Conservation (phyloP, 2,329 filamentous ascomycete species). For the Phyllosticta citrichinensis region DNA sequence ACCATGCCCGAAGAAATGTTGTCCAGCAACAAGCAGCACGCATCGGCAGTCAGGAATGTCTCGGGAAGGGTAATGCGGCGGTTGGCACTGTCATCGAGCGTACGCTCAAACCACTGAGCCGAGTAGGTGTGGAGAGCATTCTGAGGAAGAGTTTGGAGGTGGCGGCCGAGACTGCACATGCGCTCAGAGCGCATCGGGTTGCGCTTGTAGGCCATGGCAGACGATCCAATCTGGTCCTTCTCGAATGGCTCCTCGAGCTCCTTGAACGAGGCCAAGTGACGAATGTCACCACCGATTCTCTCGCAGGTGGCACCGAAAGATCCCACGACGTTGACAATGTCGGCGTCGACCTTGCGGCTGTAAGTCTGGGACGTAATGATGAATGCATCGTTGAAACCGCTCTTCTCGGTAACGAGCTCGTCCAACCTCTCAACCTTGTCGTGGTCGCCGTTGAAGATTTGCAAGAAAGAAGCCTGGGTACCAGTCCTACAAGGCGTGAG, state of each 20-base stretch:
- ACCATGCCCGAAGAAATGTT: slow-evolving; percentile 67
- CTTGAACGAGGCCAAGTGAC: slow-evolving; percentile 65
- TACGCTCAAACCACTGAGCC: slow-evolving; percentile 68
- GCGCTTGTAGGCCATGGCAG: slow-evolving; percentile 54
- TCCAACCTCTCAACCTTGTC: slow-evolving; percentile 53
- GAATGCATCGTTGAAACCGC: slow-evolving; percentile 52
- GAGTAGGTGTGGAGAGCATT: slow-evolving; percentile 57
- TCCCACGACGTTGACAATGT: slow-evolving; percentile 69
- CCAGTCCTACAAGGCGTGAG: not conserved
- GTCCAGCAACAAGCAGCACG: slow-evolving; percentile 56
- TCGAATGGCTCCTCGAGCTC: slow-evolving; percentile 81
- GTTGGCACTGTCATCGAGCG: slow-evolving; percentile 67
- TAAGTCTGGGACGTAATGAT: slow-evolving; percentile 65
- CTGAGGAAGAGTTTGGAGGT: slow-evolving; percentile 44
- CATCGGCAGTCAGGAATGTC: slow-evolving; percentile 39
- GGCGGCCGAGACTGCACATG: slow-evolving; percentile 48
- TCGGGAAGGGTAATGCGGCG: slow-evolving; percentile 45
- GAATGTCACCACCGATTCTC: slow-evolving; percentile 64
- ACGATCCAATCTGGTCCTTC: slow-evolving; percentile 63
- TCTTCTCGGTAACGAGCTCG: slow-evolving; percentile 53
- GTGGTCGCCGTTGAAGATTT: slow-evolving; percentile 54
- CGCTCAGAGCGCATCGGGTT: slow-evolving; percentile 51
- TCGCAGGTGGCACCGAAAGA: slow-evolving; percentile 72
- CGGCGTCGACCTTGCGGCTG: slow-evolving; percentile 71
- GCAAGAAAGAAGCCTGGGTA: slow-evolving; percentile 62